Conservation (phyloP, 2,329 filamentous ascomycete species). For the Aspergillus terreus region DNA sequence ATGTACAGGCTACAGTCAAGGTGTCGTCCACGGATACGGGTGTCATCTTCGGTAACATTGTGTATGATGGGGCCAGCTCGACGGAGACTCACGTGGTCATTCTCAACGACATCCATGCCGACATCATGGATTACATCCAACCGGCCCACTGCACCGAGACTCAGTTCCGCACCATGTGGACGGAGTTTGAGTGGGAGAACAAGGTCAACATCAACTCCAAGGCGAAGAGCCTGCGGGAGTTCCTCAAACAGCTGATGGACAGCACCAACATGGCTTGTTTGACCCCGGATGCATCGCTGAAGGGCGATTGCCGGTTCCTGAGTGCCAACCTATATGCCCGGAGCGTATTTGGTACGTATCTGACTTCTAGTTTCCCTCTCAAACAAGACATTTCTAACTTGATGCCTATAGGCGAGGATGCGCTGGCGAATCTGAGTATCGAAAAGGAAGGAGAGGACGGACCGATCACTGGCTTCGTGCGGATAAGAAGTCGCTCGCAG, state of each 20-base stretch:
- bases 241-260: constrained; percentile 91
- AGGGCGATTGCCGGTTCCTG: constrained; percentile 96
- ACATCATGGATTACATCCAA: constrained; percentile 99
- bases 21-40: constrained; percentile 97
- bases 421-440: constrained; percentile 92
- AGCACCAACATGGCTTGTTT: constrained; percentile 98
- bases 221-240: constrained; percentile 84
- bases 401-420: constrained; percentile 78
- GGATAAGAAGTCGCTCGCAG: constrained; percentile 95
- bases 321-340: constrained; percentile 95
- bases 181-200: constrained; percentile 99
- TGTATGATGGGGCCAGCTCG: constrained; percentile 90
- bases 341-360: constrained; percentile 87
- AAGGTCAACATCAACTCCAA: constrained; percentile 99
- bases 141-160: constrained; percentile 95
- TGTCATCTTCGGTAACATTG: constrained; percentile 97
- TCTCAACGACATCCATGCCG: constrained; percentile 94
- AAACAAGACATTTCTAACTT: constrained; percentile 19
- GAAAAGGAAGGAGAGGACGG: constrained; percentile 96
- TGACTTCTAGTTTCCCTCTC: not conserved
- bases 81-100: constrained; percentile 97
- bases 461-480: constrained; percentile 92
- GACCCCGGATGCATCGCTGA: constrained; percentile 91
- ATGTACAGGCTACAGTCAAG: constrained; percentile 98
- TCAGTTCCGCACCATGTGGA: constrained; percentile 99